phyloP scores from a whole-genome alignment of 306 rosid genomes.

The Vigna angularis region DNA sequence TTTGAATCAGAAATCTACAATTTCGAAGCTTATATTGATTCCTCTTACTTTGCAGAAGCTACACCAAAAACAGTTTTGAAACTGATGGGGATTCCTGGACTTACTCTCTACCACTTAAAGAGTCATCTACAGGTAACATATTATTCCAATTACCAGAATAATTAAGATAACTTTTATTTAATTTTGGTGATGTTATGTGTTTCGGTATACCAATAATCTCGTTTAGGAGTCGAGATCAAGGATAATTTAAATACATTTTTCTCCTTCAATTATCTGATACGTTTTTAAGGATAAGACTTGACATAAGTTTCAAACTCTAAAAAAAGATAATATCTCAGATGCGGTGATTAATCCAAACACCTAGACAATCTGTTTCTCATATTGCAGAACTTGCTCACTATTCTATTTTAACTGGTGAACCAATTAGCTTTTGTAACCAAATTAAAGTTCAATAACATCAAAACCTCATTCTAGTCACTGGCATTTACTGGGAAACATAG shows the following conservation, averaged over 20 bases:
- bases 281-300: too few relatives aligned
- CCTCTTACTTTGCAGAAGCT: conserved; percentile 68
- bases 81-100: conserved; percentile 88
- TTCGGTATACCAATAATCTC: too few relatives aligned
- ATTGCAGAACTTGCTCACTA: neutral
- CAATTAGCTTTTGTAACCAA: neutral
- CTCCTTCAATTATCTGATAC: too few relatives aligned
- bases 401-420: neutral
- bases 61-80: conserved; percentile 92
- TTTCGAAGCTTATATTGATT: conserved; percentile 26
- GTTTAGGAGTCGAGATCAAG: too few relatives aligned
- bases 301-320: too few relatives aligned
- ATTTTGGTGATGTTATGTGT: neutral
- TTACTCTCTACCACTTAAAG: conserved; percentile 84
- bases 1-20: neutral
- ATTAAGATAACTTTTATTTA: neutral
- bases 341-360: neutral
- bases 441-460: conserved; percentile 9
- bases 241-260: too few relatives aligned
- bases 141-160: neutral
- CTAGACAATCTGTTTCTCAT: neutral
- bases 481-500: neutral
- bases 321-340: too few relatives aligned
- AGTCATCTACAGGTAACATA: conserved; percentile 86
- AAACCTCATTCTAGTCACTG: conserved; percentile 1